Conservation (phyloP, 2,329 filamentous ascomycete genomes). For the Herpotrichia juniperi region DNA sequence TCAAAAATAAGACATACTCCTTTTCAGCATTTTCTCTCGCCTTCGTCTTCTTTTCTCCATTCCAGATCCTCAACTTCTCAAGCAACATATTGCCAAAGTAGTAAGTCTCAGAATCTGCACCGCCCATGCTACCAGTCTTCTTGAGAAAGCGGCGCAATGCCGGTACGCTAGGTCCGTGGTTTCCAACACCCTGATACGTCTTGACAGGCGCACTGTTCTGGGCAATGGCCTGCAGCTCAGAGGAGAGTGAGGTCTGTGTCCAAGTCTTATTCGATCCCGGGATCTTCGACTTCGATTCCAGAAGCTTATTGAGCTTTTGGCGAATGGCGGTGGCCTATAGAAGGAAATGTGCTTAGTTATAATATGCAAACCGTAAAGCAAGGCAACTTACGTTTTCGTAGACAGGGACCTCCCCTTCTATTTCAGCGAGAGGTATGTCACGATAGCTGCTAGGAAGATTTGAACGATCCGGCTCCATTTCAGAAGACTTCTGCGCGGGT, state of each 20-base stretch:
- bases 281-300: constrained; percentile 18
- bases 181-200: constrained; percentile 2
- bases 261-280: constrained; percentile 17
- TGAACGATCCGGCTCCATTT: constrained; percentile 2
- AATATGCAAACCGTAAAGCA: not conserved
- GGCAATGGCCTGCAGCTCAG: constrained; percentile 15
- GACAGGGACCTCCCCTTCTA: constrained; percentile 19
- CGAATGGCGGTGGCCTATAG: constrained; percentile 16
- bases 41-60: constrained; percentile 24
- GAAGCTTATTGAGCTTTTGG: constrained; percentile 20
- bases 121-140: constrained; percentile 21
- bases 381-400: constrained; percentile 18
- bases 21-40: constrained; percentile 19
- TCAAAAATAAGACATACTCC: constrained; percentile 12
- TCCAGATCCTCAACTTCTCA: constrained; percentile 26
- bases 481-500: not conserved
- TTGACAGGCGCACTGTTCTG: constrained; percentile 13
- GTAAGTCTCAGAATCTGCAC: constrained; percentile 20
- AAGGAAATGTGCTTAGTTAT: not conserved
- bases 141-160: constrained; percentile 19
- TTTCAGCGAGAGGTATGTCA: constrained; percentile 21
- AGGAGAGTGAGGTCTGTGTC: constrained; percentile 18
- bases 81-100: constrained; percentile 26
- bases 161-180: constrained; percentile 10
- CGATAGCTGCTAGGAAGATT: constrained; percentile 14